A percentile compares a stretch with the other conserved stretches of the same genome.
These are phyloP conservation scores for Lachancea thermotolerans DNA, from an alignment of 805 yeast species.

Conservation along the genomic window DNA sequence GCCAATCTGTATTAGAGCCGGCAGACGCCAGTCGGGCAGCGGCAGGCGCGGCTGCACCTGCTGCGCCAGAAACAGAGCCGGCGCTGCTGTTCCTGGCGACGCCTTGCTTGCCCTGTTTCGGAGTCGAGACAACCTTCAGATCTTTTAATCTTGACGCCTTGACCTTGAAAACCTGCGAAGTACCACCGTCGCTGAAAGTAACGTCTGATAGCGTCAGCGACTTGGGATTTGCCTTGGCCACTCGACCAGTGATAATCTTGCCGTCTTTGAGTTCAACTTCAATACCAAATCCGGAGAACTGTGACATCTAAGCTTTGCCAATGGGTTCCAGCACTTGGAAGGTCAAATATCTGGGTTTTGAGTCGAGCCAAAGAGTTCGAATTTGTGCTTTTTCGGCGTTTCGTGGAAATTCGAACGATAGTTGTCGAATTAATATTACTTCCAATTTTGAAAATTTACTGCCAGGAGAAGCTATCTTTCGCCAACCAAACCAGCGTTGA, in stretches of 20 bases:
- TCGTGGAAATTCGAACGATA: too few species aligned
- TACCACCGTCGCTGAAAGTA: constrained; percentile 26
- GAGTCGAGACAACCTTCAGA: constrained; percentile 29
- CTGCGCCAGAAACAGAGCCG: not conserved
- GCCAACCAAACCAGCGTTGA: too few species aligned
- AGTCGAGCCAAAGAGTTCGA: not conserved
- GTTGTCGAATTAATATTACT: too few species aligned
- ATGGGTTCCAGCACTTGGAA: not conserved
- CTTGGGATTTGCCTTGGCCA: constrained; percentile 37
- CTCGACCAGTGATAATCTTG: constrained; percentile 35
- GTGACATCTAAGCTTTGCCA: constrained; percentile 23
- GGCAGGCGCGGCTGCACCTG: not conserved
- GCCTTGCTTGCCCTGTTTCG: constrained; percentile 6
- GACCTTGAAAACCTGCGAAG: constrained; percentile 30
- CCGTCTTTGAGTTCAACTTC: constrained; percentile 39
- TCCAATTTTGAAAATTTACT: too few species aligned
- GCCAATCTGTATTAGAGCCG: constrained; percentile 40
- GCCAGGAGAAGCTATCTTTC: too few species aligned
- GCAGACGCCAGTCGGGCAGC: not conserved
- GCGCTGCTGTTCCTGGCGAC: not conserved
- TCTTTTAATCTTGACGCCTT: constrained; percentile 31
- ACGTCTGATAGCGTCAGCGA: constrained; percentile 37
- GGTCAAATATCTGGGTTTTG: not conserved
- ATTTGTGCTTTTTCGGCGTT: not conserved
- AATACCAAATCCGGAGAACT: constrained; percentile 42